Conservation (phyloP, 2,329 filamentous ascomycete genomes). For the Neurospora crassa region DNA sequence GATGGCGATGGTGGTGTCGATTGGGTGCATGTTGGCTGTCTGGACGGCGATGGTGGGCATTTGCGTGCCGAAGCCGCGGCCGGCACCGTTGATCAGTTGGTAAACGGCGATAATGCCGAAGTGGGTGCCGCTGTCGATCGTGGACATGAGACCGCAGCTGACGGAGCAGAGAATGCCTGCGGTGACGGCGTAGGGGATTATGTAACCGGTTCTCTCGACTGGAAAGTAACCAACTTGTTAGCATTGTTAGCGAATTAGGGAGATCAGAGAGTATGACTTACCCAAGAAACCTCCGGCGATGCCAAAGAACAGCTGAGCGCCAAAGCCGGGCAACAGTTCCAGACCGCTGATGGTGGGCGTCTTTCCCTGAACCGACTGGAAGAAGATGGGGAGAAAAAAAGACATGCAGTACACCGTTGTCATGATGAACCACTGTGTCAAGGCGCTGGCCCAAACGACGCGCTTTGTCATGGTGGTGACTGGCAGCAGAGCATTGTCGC, state of each 20-base stretch:
- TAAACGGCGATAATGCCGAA: constrained; percentile 15
- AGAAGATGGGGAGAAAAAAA: constrained; percentile 28
- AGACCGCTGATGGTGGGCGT: constrained; percentile 25
- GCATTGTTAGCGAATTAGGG: background rate
- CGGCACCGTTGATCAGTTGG: constrained; percentile 19
- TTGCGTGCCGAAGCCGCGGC: constrained; percentile 18
- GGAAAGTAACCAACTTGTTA: background rate
- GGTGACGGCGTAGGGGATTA: constrained; percentile 13
- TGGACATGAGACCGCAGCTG: constrained; percentile 15
- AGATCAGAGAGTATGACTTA: constrained; percentile 7
- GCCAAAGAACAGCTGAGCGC: constrained; percentile 17
- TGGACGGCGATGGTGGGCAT: constrained; percentile 20
- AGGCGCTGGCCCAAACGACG: constrained; percentile 16
- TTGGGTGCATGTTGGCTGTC: constrained; percentile 11
- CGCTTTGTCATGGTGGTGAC: constrained; percentile 16
- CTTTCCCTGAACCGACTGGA: constrained; percentile 25
- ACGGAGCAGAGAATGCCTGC: constrained; percentile 11
- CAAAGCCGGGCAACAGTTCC: constrained; percentile 21
- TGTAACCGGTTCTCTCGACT: constrained; percentile 16
- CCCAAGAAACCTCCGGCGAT: constrained; percentile 17
- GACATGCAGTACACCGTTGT: constrained; percentile 14
- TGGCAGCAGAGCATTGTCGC: constrained; percentile 20
- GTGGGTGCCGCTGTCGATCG: constrained; percentile 10
- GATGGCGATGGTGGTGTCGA: constrained; percentile 19
- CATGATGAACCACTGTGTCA: constrained; percentile 17